Evolutionary conservation across 257 asterid genomes (phyloP).

Genomic region (Rauvolfia tetraphylla): DNA sequence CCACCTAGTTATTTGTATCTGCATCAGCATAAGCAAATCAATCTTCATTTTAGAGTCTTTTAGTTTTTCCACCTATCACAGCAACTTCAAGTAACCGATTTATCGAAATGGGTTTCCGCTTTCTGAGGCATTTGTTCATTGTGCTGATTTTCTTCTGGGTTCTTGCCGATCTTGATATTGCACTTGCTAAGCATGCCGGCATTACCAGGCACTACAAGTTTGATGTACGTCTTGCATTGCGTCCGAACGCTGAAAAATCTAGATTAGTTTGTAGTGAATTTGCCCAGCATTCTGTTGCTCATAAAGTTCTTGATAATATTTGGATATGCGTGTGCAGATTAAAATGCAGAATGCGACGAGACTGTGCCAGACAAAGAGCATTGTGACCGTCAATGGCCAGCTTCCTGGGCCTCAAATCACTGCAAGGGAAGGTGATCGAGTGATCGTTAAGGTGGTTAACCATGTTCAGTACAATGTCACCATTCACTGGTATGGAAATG

Average conservation of each 20-base stretch:
- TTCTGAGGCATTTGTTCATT: conserved; percentile 12
- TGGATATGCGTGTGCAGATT: conserved; percentile 25
- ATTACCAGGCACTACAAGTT: conserved; percentile 52
- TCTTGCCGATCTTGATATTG: conserved; percentile 20
- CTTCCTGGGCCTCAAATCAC: conserved; percentile 62
- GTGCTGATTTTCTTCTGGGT: conserved; percentile 24
- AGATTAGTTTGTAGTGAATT: background rate
- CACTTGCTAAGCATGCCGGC: conserved; percentile 35
- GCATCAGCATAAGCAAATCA: background rate
- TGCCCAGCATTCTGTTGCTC: background rate
- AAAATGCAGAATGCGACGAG: conserved; percentile 52
- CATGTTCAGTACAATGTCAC: conserved; percentile 52
- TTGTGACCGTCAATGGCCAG: conserved; percentile 59
- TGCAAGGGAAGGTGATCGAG: conserved; percentile 66
- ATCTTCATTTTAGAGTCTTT: background rate
- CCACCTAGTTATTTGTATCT: background rate
- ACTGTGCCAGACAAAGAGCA: conserved; percentile 54
- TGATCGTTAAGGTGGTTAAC: conserved; percentile 50
- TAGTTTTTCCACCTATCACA: background rate
- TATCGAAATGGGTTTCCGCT: conserved; percentile 24
- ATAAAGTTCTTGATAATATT: background rate
- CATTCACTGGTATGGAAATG: conserved; percentile 45
- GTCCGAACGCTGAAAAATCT: too few species aligned
- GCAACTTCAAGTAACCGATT: background rate
- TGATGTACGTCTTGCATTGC: conserved; percentile 28